Evolutionary conservation across 345 rosid species (phyloP).

Genomic region (Dimocarpus longan): DNA sequence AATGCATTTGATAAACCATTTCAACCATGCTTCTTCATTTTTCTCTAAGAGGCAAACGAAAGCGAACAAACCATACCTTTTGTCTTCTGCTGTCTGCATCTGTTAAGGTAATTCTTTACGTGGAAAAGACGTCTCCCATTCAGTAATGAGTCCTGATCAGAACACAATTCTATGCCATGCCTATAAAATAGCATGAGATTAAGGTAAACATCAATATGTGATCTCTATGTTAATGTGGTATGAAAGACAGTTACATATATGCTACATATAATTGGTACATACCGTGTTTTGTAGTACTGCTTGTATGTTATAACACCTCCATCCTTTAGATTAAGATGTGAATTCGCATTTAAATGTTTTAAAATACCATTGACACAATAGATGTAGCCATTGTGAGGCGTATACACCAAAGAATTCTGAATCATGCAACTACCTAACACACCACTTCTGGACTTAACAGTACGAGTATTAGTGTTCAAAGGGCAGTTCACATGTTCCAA

Average conservation of each 20-base stretch:
- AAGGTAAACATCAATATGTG: constrained; percentile 8
- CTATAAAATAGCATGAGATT: constrained; percentile 39
- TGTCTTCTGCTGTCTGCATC: constrained; percentile 46
- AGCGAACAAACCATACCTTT: constrained; percentile 49
- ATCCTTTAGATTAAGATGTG: constrained; percentile 45
- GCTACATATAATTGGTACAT: constrained; percentile 7
- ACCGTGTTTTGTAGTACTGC: constrained; percentile 59
- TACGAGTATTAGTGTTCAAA: neutral
- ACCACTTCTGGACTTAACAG: constrained; percentile 54
- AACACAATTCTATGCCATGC: constrained; percentile 46
- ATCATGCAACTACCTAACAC: constrained; percentile 50
- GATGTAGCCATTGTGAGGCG: constrained; percentile 71
- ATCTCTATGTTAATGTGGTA: constrained; percentile 2
- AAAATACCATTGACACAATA: constrained; percentile 57
- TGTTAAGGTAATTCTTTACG: constrained; percentile 50
- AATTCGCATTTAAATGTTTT: constrained; percentile 54
- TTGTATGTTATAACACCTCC: constrained; percentile 48
- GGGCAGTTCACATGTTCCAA: no score
- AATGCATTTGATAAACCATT: neutral
- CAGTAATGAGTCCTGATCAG: constrained; percentile 45
- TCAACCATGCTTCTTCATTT: constrained; percentile 2
- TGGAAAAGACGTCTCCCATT: constrained; percentile 60
- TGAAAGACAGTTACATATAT: neutral
- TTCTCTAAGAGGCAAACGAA: neutral
- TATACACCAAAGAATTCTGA: constrained; percentile 61